Evolutionary conservation across 2,329 filamentous ascomycete species (phyloP), one percentile per base, ranked within the genome.

Genomic region (Lanzia echinophila): DNA sequence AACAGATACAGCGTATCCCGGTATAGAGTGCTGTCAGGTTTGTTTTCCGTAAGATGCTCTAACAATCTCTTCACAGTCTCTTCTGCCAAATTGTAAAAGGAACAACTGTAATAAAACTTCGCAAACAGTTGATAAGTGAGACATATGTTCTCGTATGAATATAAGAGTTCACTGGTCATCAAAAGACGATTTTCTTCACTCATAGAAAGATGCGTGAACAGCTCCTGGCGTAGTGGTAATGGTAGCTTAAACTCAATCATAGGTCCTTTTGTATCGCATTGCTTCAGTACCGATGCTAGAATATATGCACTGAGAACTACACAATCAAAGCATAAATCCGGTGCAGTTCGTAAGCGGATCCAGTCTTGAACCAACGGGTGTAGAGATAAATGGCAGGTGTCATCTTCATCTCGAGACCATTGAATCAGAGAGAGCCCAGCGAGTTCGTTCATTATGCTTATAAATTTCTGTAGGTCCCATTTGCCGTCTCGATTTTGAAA

Each of bases 351-450:
- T 11, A 65, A 33, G 4, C 57, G 55, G 19, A 65, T 58, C 62
- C 63, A 65, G 20, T 63, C 62, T 47, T 43, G 47, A 22, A 63
- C 55, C 6, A 64, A 49, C 10, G 63, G 60, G 33, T 65, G 62
- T 6, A 64, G 34, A 12, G 57, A 54, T 20, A 63, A 50, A 19
- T 60, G 58, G 8, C 55, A 56, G 31, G 39, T 38, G 5, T 50
- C 43, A 12, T 55, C 52, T 6, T 58, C 49, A 10, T 50, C 54
- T 20, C 34, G 33, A 2, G 55, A 56, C 57, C 58, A 58, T 3
- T 63, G 57, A n/a, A 65, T 47, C 5, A 65, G 42, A 6, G 63
- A 64, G 31, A 57, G 45, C 38, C 55, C 44, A 1, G 47, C 31
- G 7, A 64, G 53, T 4, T 56, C 47, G 17, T 44, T 41, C 24